Evolutionary conservation across 257 asterid species (phyloP).

Genomic region (Verbascum thapsus): DNA sequence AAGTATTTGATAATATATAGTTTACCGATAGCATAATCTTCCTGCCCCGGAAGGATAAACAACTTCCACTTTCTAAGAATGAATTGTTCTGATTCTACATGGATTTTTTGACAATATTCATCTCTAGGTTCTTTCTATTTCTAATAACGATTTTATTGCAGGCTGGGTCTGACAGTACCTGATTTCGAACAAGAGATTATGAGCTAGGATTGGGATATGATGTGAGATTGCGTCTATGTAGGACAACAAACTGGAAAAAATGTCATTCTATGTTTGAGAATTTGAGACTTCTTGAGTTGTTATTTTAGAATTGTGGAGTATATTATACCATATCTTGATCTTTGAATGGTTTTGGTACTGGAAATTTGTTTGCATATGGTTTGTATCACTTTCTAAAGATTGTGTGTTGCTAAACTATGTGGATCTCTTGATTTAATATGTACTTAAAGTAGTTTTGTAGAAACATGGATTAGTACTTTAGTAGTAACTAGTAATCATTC

Average conservation of each 20-base stretch:
- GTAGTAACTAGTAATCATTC: too few relatives aligned
- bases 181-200: slow-evolving; percentile 30
- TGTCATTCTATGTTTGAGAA: slow-evolving; percentile 21
- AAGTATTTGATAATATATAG: too few relatives aligned
- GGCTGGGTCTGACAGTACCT: slow-evolving; percentile 74
- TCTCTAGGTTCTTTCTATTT: too few relatives aligned
- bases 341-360: slow-evolving; percentile 5
- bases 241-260: background rate
- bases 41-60: too few relatives aligned
- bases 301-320: slow-evolving; percentile 1
- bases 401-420: background rate
- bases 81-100: background rate
- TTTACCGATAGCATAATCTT: too few relatives aligned
- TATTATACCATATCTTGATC: slow-evolving; percentile 18
- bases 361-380: slow-evolving; percentile 27
- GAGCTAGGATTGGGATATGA: background rate
- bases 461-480: too few relatives aligned
- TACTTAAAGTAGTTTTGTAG: too few relatives aligned
- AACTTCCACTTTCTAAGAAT: too few relatives aligned
- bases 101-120: background rate
- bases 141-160: slow-evolving; percentile 34
- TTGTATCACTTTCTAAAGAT: background rate
- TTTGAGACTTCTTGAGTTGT: slow-evolving; percentile 14
- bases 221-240: background rate
- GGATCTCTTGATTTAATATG: background rate